Conservation (phyloP, 176 grass and related monocot species). For the Oryza meyeriana region DNA sequence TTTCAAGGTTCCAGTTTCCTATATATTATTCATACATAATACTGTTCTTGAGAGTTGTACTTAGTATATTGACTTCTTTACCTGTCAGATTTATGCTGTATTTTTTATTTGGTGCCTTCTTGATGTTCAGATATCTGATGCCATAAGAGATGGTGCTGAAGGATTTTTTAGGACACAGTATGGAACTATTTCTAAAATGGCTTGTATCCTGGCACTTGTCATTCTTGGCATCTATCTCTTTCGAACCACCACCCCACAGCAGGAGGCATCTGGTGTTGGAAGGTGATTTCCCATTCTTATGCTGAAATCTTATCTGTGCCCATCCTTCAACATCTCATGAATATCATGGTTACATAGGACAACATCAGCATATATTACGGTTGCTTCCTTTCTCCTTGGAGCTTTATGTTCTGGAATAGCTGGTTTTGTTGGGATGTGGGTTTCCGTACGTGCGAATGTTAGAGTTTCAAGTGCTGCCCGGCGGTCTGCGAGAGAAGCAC, state of each 20-base stretch:
- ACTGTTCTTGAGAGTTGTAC: neutral
- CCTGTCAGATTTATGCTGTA: conserved; percentile 4
- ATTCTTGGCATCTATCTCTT: conserved; percentile 99
- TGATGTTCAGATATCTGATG: conserved; percentile 89
- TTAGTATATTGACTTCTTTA: conserved; percentile 24
- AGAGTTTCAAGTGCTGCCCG: conserved; percentile 98
- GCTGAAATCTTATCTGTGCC: neutral
- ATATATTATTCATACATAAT: neutral
- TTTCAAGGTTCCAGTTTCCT: neutral
- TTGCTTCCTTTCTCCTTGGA: conserved; percentile 94
- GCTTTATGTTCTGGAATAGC: conserved; percentile 95
- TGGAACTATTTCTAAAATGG: conserved; percentile 98
- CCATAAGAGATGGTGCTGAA: conserved; percentile 98
- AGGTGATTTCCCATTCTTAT: conserved; percentile 53
- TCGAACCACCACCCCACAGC: conserved; percentile 73
- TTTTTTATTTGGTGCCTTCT: conserved; percentile 22
- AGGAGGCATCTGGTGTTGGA: conserved; percentile 87
- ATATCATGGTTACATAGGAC: conserved; percentile 45
- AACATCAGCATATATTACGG: conserved; percentile 89
- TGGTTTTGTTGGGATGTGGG: conserved; percentile 99
- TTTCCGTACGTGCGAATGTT: conserved; percentile 98
- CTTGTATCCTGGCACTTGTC: conserved; percentile 77
- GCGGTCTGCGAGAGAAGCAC: conserved; percentile 96
- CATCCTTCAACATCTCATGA: conserved; percentile 19
- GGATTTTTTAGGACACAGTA: conserved; percentile 98